Base-by-base conservation (phyloP, 306 rosid species). In the Pyrus communis region DNA sequence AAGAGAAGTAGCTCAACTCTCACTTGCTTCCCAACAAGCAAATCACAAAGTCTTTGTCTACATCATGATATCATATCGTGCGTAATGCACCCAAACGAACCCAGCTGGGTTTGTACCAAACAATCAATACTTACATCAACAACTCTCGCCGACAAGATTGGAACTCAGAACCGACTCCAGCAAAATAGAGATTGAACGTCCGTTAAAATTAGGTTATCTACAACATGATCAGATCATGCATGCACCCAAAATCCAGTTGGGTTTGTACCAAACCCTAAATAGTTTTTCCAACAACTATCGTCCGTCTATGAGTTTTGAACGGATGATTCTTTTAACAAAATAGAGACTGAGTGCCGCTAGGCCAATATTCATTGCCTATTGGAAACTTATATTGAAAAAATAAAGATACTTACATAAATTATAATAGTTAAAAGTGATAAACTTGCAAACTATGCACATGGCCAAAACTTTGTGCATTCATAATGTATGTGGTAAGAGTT, bases 391-490 rank as follows among this genome's bases (percentile, higher is more conserved):
- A 28, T 28, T 63, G 42, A 63, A 63, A 30, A 30, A 28, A 28
- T 7, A 4, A 57, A 57, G 61, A n/a, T n/a, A n/a, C 2, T 12
- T 15, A 49, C 55, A 49, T 49, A 49, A 49, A 49, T 49, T 49
- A 49, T 49, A 15, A 46, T 15, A 49, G 54, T 49, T 5, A 49
- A 49, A 49, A 49, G 68, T 15, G 68, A 81, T 71, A 9, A 19
- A 42, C 60, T 31, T 35, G 57, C 33, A 70, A 42, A 42, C 11
- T 46, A 59, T 33, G 49, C 46, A 62, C 38, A n/a, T 57, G 42
- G 17, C 51, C 46, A 73, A 67, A 77, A 51, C 54, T 76, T 57
- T 27, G 21, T 61, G 65, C n/a, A 30, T 85, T 85, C 58, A 19
- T 11, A 62, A 6, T 14, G 1, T 59, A 67, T 71, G 57, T 27